Percentiles rank a stretch among this genome's conserved stretches.
Conservation (phyloP, 2,329 filamentous ascomycete species). For the Penicillium concentricum region DNA sequence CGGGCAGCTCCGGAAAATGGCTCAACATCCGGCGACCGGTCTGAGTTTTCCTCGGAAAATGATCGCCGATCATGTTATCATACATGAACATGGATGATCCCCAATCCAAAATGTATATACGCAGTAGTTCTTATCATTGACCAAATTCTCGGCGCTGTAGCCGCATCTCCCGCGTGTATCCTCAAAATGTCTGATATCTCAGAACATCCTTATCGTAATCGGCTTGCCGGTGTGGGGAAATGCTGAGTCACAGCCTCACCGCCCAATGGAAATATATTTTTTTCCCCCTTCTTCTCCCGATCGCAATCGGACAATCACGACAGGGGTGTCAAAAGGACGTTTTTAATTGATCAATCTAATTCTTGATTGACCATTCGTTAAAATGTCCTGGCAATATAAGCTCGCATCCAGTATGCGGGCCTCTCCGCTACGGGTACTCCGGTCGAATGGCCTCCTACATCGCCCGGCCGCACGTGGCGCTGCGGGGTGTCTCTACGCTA, state of each 20-base stretch:
- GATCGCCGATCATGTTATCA: not conserved
- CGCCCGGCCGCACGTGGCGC: conserved; percentile 18
- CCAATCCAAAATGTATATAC: not conserved
- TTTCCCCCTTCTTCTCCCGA: conserved; percentile 13
- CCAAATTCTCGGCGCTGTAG: not conserved
- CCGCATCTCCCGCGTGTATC: not conserved
- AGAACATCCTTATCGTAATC: conserved; percentile 1
- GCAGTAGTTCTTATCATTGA: not conserved
- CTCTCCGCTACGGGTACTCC: conserved; percentile 30
- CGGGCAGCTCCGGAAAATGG: conserved; percentile 5
- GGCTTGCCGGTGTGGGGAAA: conserved; percentile 10
- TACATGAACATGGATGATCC: not conserved
- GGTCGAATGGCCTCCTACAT: conserved; percentile 30
- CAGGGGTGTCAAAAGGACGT: conserved; percentile 2
- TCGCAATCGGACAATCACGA: conserved; percentile 3
- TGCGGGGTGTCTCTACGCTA: conserved; percentile 25
- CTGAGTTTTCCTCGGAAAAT: conserved; percentile 2
- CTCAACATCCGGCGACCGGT: not conserved
- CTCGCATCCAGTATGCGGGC: conserved; percentile 32
- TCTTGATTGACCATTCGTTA: not conserved
- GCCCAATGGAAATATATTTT: conserved; percentile 15
- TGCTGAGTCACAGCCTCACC: conserved; percentile 26
- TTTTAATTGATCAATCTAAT: conserved; percentile 4
- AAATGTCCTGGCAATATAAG: conserved; percentile 34
- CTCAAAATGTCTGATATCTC: not conserved